phyloP scores from a whole-genome alignment of 805 yeast species.

The Allodekkera sacchari region DNA sequence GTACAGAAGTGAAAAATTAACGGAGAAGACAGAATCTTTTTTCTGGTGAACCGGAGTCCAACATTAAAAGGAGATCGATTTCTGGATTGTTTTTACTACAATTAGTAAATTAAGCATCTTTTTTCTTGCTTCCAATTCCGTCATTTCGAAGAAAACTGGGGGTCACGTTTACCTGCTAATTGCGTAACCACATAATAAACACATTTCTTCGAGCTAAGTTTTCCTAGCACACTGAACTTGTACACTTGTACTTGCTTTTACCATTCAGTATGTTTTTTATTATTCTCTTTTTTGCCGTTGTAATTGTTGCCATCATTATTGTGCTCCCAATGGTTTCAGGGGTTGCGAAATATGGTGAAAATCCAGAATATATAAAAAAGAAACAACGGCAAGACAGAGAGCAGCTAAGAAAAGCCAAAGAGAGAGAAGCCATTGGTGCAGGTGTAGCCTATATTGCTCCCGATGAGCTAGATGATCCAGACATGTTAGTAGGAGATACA shows the following conservation, averaged over 20 bases:
- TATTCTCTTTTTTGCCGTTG: constrained; percentile 11
- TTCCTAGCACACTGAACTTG: neutral
- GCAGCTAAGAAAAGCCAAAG: neutral
- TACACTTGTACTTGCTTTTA: neutral
- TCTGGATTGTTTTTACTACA: no score
- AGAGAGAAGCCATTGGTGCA: neutral
- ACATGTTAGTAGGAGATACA: constrained; percentile 1
- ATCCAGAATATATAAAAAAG: constrained; percentile 18
- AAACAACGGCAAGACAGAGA: constrained; percentile 4
- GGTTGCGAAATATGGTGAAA: constrained; percentile 17
- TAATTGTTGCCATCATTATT: constrained; percentile 15
- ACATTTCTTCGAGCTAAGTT: no score
- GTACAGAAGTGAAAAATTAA: no score
- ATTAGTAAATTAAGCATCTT: no score
- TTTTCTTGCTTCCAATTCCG: no score
- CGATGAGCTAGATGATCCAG: constrained; percentile 16
- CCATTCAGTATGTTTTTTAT: constrained; percentile 8
- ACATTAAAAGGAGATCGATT: no score
- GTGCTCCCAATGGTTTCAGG: constrained; percentile 22
- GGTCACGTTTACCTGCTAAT: no score
- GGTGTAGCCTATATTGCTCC: constrained; percentile 27
- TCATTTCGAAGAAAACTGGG: no score
- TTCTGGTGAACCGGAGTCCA: no score
- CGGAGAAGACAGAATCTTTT: no score
- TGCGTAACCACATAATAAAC: no score